Evolutionary conservation across 495 filamentous ascomycete species (phyloP).

Genomic region (Xylona heveae): DNA sequence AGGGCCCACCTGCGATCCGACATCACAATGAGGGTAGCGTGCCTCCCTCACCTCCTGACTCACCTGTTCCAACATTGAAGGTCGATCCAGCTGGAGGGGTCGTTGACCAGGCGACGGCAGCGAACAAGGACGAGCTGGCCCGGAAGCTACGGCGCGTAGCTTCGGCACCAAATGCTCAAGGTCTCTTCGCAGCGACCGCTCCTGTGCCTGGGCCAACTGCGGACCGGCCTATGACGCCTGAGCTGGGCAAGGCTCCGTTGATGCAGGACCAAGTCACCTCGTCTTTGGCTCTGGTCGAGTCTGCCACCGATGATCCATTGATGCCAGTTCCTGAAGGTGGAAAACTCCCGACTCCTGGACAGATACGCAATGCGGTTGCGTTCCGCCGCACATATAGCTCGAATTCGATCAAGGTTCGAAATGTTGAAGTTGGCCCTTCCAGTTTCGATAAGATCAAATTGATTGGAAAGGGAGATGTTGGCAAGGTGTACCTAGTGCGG

Average conservation of each 20-base stretch:
- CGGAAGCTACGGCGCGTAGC: conserved; percentile 83
- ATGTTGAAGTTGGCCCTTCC: conserved; percentile 85
- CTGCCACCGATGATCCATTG: too few species aligned
- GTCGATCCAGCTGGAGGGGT: conserved; percentile 33
- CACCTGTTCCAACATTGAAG: conserved; percentile 53
- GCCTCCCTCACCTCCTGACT: conserved; percentile 92
- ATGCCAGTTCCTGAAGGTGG: neutral
- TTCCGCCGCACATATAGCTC: conserved; percentile 96
- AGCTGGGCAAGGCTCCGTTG: conserved; percentile 58
- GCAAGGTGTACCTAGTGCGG: conserved; percentile 90
- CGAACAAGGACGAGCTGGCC: conserved; percentile 82
- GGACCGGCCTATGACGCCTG: conserved; percentile 58
- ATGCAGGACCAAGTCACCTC: conserved; percentile 31
- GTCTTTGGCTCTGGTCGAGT: conserved; percentile 36
- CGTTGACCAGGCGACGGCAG: conserved; percentile 46
- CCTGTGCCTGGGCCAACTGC: conserved; percentile 35
- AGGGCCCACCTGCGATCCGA: conserved; percentile 76
- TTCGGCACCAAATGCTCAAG: conserved; percentile 91
- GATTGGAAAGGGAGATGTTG: conserved; percentile 96
- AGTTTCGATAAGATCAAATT: conserved; percentile 99
- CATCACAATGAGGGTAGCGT: conserved; percentile 90
- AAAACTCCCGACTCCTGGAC: conserved; percentile 27
- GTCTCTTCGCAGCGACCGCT: conserved; percentile 60
- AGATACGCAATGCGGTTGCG: conserved; percentile 35
- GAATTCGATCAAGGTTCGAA: conserved; percentile 93